phyloP scores from a whole-genome alignment of 306 rosid species.

The Quercus parvula region DNA sequence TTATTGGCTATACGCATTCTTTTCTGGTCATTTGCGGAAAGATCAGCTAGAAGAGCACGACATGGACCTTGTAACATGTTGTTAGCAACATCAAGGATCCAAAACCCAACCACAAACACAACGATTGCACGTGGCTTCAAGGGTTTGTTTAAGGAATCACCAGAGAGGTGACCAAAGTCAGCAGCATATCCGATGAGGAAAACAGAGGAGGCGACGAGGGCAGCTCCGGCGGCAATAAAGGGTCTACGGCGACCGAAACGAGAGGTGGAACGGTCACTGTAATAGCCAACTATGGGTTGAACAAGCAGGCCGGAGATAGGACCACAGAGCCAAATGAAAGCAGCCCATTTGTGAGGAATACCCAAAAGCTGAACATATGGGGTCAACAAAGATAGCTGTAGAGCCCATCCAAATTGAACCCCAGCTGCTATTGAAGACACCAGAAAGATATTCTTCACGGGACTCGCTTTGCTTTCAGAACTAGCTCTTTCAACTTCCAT shows the following conservation, averaged over 20 bases:
- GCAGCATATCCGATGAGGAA: conserved; percentile 86
- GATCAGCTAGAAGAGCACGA: conserved; percentile 71
- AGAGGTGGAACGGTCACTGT: conserved; percentile 78
- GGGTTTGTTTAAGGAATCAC: conserved; percentile 23
- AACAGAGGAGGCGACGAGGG: conserved; percentile 56
- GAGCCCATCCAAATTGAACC: conserved; percentile 86
- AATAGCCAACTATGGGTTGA: conserved; percentile 80
- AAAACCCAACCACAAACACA: conserved; percentile 65
- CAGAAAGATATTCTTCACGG: conserved; percentile 38
- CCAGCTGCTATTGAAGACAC: conserved; percentile 90
- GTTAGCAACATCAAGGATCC: conserved; percentile 83
- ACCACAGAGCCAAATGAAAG: conserved; percentile 91
- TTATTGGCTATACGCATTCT: conserved; percentile 52
- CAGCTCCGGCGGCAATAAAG: conserved; percentile 54
- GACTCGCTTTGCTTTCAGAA: conserved; percentile 7
- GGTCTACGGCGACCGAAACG: conserved; percentile 94
- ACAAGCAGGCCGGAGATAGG: conserved; percentile 82
- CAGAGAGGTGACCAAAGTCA: conserved; percentile 61
- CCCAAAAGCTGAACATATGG: conserved; percentile 84
- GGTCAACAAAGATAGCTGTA: conserved; percentile 72
- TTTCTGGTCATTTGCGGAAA: conserved; percentile 38
- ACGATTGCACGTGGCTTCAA: conserved; percentile 55
- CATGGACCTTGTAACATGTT: conserved; percentile 80
- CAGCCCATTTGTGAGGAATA: conserved; percentile 60
- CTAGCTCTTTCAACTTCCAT: conserved; percentile 21